Base-by-base conservation (phyloP, 23 red algal genomes). In the Rhodosorus marinus region DNA sequence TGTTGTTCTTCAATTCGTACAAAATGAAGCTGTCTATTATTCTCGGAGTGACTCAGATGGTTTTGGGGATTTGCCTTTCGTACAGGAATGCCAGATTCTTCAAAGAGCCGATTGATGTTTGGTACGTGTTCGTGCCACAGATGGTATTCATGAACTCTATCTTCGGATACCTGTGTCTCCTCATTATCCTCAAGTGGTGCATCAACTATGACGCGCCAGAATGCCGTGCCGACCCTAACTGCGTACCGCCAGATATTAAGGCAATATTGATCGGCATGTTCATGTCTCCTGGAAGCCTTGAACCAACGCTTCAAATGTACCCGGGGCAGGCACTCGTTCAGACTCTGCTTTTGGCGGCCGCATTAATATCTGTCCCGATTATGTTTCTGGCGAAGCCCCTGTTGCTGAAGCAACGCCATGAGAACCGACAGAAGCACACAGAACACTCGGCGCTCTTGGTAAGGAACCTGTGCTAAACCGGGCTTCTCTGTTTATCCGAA, bases 1-100 rank as follows among this genome's bases (percentile, higher is more conserved):
- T 94, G 29, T 26, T 80, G 21, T 82, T 83, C 38, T 82, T 83
- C 42, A 94, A 94, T 47, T 84, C 78, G 20, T 94, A 83, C 76
- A 94, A 94, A 57, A 94, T 94, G 87, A 94, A 94, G 62, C 64
- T 94, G 7, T 73, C 74, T 15, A 83, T 94, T 24, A 72, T 81
- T 0, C 60, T 94, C 1, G 87, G 75, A 53, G 76, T 94, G n/a
- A 55, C 54, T 19, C 87, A 94, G 55, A 94, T 94, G 87, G 58
- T 81, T 35, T 55, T 94, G 17, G 87, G 87, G 30, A 94, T 94
- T 57, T 55, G 69, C 11, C 52, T 83, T 27, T 94, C 87, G 27
- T 83, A 83, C 62, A 32, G 50, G 3, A 94, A 94, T 64, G 87
- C 71, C 11, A 48, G 38, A 26, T 68, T 57, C 29, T 78, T 78